Percentiles rank a stretch among this genome's conserved stretches.
These are phyloP conservation scores for Exophiala sp. DNA, from an alignment of 2,329 filamentous ascomycete species.

Conservation along the genomic window DNA sequence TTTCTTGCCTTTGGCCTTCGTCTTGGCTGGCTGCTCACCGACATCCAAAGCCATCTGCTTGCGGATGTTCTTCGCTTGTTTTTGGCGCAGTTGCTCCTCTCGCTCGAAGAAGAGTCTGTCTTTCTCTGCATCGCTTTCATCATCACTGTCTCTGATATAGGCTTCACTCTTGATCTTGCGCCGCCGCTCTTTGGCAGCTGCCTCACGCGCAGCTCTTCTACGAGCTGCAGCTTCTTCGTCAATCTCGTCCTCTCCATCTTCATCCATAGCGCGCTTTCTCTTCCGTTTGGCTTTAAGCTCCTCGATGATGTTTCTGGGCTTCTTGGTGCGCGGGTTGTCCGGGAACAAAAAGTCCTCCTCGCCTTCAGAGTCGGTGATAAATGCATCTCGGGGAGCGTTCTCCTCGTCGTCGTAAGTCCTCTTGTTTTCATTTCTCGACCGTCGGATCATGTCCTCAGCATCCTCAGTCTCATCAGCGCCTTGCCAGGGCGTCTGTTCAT, in stretches of 20 bases:
- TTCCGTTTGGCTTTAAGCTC: slow-evolving; percentile 60
- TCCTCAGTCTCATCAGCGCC: slow-evolving; percentile 68
- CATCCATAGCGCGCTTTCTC: slow-evolving; percentile 44
- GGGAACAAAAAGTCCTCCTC: slow-evolving; percentile 64
- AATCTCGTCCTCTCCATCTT: slow-evolving; percentile 52
- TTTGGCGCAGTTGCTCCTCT: slow-evolving; percentile 65
- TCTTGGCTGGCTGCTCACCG: slow-evolving; percentile 2
- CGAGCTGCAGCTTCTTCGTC: slow-evolving; percentile 60
- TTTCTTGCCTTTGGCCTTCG: slow-evolving; percentile 12
- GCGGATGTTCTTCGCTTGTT: slow-evolving; percentile 49
- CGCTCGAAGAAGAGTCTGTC: slow-evolving; percentile 72
- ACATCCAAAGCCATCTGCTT: slow-evolving; percentile 45
- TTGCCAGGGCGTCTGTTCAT: slow-evolving; percentile 71
- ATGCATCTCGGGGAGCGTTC: slow-evolving; percentile 51
- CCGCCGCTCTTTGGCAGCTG: slow-evolving; percentile 72
- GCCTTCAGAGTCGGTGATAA: slow-evolving; percentile 63
- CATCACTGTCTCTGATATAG: slow-evolving; percentile 79
- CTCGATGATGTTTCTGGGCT: slow-evolving; percentile 42
- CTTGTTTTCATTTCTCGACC: slow-evolving; percentile 48
- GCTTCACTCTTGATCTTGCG: slow-evolving; percentile 78
- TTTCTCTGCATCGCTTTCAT: slow-evolving; percentile 77
- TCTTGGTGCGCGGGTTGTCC: slow-evolving; percentile 47
- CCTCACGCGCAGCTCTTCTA: slow-evolving; percentile 58
- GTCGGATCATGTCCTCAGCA: slow-evolving; percentile 75
- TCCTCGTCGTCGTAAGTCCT: slow-evolving; percentile 33